phyloP scores from a whole-genome alignment of 2,329 filamentous ascomycete species.

The Aspergillus bombycis region DNA sequence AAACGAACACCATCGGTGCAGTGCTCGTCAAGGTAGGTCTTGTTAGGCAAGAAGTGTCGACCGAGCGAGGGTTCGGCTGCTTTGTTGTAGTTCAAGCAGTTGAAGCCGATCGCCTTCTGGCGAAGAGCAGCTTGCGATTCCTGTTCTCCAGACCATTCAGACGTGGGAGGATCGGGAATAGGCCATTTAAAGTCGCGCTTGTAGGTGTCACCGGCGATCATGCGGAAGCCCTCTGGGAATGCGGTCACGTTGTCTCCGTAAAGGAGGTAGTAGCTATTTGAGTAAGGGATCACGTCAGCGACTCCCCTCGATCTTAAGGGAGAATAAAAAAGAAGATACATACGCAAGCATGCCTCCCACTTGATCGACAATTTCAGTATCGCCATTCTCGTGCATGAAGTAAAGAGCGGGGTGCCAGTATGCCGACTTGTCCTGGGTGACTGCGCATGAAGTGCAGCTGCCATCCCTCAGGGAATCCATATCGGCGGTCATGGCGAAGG shows the following conservation, averaged over 20 bases:
- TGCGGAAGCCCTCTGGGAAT: conserved; percentile 77
- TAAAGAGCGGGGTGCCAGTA: conserved; percentile 85
- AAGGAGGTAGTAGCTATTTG: conserved; percentile 77
- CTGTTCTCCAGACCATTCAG: conserved; percentile 66
- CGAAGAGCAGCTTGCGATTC: conserved; percentile 70
- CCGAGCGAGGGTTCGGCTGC: conserved; percentile 72
- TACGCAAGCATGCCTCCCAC: conserved; percentile 84
- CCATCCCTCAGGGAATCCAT: conserved; percentile 62
- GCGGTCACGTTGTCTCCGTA: conserved; percentile 67
- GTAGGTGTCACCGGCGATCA: conserved; percentile 74
- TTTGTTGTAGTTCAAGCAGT: conserved; percentile 81
- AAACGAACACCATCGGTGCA: conserved; percentile 81
- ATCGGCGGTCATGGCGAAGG: conserved; percentile 63
- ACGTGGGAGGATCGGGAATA: conserved; percentile 70
- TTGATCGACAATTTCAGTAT: conserved; percentile 70
- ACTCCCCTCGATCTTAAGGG: neutral
- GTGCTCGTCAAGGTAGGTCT: conserved; percentile 76
- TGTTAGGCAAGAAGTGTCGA: conserved; percentile 80
- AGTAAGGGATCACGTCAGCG: neutral
- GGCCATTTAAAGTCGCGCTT: conserved; percentile 72
- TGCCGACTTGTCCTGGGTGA: conserved; percentile 79
- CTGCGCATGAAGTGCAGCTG: conserved; percentile 78
- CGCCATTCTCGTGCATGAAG: conserved; percentile 71
- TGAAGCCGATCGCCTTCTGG: conserved; percentile 89
- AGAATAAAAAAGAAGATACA: conserved; percentile 43